Percentiles rank a stretch among this genome's conserved stretches.
Conservation (phyloP, 208 protist species). For the Trichomonas tenax region DNA sequence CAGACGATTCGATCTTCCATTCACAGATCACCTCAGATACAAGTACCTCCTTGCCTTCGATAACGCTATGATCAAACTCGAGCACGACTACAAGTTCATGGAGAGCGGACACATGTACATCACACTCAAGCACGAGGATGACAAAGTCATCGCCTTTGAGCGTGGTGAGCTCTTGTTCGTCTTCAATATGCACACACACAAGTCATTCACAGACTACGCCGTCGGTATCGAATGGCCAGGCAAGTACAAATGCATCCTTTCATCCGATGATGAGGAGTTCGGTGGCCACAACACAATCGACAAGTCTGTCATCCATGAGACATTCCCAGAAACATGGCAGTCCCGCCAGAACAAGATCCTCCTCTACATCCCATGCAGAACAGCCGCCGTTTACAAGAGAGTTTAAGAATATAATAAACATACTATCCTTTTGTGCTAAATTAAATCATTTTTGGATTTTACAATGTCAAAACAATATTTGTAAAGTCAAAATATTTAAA, state of each 20-base stretch:
- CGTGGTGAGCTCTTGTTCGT: slow-evolving; percentile 1
- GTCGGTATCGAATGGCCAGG: neutral
- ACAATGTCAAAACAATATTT: too few species aligned
- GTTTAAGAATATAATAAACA: neutral
- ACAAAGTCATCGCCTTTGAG: slow-evolving; percentile 18
- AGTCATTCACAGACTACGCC: neutral
- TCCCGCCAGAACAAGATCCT: neutral
- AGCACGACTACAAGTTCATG: slow-evolving; percentile 24
- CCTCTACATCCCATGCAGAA: neutral
- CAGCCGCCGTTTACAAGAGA: neutral
- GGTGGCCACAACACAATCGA: neutral
- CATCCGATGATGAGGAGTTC: neutral
- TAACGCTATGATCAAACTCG: slow-evolving; percentile 44
- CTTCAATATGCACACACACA: slow-evolving; percentile 23
- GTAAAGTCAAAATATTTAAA: too few species aligned
- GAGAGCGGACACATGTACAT: neutral
- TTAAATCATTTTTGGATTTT: too few species aligned
- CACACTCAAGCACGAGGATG: neutral
- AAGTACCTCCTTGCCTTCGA: slow-evolving; percentile 54
- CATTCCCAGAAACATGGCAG: neutral
- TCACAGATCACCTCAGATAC: slow-evolving; percentile 53
- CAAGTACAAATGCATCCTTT: neutral
- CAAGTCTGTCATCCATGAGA: neutral
- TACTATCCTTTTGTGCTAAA: neutral
- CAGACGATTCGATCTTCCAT: slow-evolving; percentile 56